Evolutionary conservation across 2,329 filamentous ascomycete species (phyloP).

Genomic region (Verticillium nubilum): DNA sequence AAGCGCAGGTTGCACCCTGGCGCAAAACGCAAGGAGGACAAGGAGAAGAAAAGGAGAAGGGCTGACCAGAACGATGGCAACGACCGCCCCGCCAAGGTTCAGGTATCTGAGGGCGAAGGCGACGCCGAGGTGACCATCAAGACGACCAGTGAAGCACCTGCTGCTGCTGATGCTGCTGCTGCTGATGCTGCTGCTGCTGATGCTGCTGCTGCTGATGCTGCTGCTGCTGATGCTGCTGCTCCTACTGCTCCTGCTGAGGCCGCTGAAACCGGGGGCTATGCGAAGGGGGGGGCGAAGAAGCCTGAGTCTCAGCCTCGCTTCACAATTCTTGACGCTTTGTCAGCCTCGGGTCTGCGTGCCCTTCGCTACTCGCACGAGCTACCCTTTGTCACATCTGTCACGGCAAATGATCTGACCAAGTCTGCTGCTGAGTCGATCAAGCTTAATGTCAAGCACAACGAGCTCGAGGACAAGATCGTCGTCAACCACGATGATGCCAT

Average conservation of each 20-base stretch:
- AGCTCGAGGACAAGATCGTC: slow-evolving; percentile 63
- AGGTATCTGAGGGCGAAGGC: slow-evolving; percentile 17
- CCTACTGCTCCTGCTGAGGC: slow-evolving; percentile 4
- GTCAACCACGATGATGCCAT: slow-evolving; percentile 79
- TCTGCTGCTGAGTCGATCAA: slow-evolving; percentile 76
- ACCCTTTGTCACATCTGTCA: slow-evolving; percentile 74
- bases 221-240: too few species aligned
- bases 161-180: slow-evolving; percentile 6
- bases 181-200: slow-evolving; percentile 5
- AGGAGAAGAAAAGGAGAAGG: slow-evolving; percentile 36
- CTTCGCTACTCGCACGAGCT: slow-evolving; percentile 89
- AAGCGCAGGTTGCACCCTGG: slow-evolving; percentile 33
- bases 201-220: slow-evolving; percentile 8
- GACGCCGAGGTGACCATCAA: slow-evolving; percentile 4
- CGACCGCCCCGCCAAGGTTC: slow-evolving; percentile 22
- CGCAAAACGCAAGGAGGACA: slow-evolving; percentile 21
- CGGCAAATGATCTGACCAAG: slow-evolving; percentile 82
- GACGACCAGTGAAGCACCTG: slow-evolving; percentile 7
- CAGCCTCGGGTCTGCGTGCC: slow-evolving; percentile 86
- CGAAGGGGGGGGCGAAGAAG: slow-evolving; percentile 6
- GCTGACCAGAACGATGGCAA: slow-evolving; percentile 43
- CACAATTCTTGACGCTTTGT: slow-evolving; percentile 90
- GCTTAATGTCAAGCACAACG: slow-evolving; percentile 80
- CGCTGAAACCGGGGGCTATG: slow-evolving; percentile 6
- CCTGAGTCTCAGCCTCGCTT: slow-evolving; percentile 45